Conservation (phyloP, 495 filamentous ascomycete species). For the Articulospora tetracladia region DNA sequence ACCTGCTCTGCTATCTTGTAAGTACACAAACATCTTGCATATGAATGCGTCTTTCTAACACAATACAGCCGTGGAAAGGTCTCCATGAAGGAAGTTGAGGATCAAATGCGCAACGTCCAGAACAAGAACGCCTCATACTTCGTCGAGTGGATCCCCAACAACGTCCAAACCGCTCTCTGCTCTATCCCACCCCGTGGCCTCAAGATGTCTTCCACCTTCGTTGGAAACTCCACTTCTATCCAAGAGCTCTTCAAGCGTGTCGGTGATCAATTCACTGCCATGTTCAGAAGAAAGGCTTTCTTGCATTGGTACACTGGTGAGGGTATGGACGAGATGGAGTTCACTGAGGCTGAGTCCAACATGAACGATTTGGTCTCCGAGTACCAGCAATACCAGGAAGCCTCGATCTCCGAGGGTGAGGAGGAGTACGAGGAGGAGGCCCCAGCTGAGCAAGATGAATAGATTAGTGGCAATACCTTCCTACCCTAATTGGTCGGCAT, state of each 20-base stretch:
- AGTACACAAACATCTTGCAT: slow-evolving; percentile 24
- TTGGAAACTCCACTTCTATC: slow-evolving; percentile 99
- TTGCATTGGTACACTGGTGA: slow-evolving; percentile 99
- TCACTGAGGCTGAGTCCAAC: slow-evolving; percentile 99
- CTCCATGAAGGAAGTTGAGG: slow-evolving; percentile 99
- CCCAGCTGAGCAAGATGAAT: slow-evolving; percentile 45
- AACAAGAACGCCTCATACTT: slow-evolving; percentile 99
- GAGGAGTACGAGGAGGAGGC: slow-evolving; percentile 62
- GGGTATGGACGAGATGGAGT: slow-evolving; percentile 99
- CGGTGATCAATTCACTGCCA: slow-evolving; percentile 98
- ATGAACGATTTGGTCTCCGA: slow-evolving; percentile 99
- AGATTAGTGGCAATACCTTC: slow-evolving; percentile 26
- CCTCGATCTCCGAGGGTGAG: slow-evolving; percentile 72
- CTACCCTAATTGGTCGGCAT: slow-evolving; percentile 8
- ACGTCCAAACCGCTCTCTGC: slow-evolving; percentile 99
- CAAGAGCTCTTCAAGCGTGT: slow-evolving; percentile 99
- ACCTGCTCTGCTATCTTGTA: slow-evolving; percentile 98
- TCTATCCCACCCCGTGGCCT: slow-evolving; percentile 97
- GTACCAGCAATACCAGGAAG: slow-evolving; percentile 99
- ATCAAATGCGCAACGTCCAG: slow-evolving; percentile 99
- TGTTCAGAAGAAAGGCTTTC: slow-evolving; percentile 99
- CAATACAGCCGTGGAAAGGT: slow-evolving; percentile 79
- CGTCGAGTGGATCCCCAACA: slow-evolving; percentile 99
- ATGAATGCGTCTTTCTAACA: not conserved
- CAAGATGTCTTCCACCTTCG: slow-evolving; percentile 99